A percentile compares a stretch with the other conserved stretches of the same genome.
Evolutionary conservation across 495 filamentous ascomycete genomes (phyloP).

Genomic region (Oleoguttula mirabilis): DNA sequence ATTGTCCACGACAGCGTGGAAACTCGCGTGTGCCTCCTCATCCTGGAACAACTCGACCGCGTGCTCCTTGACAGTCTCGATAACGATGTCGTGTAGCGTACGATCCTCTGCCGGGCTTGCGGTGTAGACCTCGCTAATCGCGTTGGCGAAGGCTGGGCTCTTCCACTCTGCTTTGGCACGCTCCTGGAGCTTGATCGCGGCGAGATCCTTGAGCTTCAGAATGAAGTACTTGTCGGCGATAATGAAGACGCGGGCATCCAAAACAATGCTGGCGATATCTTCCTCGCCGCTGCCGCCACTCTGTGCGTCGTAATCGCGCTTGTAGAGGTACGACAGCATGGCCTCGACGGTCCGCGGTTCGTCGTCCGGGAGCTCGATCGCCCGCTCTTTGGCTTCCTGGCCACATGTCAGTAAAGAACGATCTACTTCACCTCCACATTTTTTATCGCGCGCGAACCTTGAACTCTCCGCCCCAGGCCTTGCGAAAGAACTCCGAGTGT

Average conservation of each 20-base stretch:
- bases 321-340: slow-evolving; percentile 8
- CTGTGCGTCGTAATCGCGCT: slow-evolving; percentile 4
- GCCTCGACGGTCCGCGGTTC: neutral
- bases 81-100: neutral
- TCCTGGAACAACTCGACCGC: neutral
- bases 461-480: too few relatives aligned
- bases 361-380: neutral
- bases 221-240: slow-evolving; percentile 11
- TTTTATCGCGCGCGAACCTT: too few relatives aligned
- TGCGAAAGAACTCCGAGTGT: slow-evolving; percentile 2
- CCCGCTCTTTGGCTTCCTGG: slow-evolving; percentile 1
- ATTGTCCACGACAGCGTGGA: neutral
- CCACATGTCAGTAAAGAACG: neutral
- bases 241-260: slow-evolving; percentile 1
- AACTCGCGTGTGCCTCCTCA: neutral
- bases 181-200: neutral
- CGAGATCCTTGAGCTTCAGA: slow-evolving; percentile 1
- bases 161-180: neutral
- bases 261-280: neutral
- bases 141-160: neutral
- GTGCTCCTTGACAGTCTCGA: neutral
- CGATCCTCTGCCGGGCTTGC: too few relatives aligned
- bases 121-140: neutral
- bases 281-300: neutral
- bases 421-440: neutral